Evolutionary conservation across 2,329 filamentous ascomycete species (phyloP).

Genomic region (Lojkania enalia): DNA sequence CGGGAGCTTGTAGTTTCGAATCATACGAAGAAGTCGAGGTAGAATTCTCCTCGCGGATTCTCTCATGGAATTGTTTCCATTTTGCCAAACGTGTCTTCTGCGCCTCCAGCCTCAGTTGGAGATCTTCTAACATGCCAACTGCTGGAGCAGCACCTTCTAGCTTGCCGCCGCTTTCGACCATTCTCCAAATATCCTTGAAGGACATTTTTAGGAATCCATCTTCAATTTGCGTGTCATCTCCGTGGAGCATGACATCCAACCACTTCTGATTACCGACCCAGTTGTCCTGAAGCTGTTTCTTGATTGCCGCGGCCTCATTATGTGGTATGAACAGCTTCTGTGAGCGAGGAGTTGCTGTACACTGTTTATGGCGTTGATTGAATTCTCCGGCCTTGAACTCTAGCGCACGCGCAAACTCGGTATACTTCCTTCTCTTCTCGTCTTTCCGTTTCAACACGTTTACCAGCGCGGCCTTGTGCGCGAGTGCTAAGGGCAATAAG

Average conservation of each 20-base stretch:
- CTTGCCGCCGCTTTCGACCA: conserved; percentile 63
- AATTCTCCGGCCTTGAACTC: conserved; percentile 64
- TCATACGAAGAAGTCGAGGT: background rate
- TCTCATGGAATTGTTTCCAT: conserved; percentile 71
- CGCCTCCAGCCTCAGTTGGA: conserved; percentile 67
- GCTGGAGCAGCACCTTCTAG: conserved; percentile 58
- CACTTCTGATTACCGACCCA: conserved; percentile 80
- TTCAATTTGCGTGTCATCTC: conserved; percentile 60
- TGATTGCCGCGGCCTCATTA: conserved; percentile 47
- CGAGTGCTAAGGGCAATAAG: conserved; percentile 69
- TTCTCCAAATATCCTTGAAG: conserved; percentile 73
- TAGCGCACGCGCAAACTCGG: conserved; percentile 67
- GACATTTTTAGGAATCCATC: conserved; percentile 67
- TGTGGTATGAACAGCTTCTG: conserved; percentile 35
- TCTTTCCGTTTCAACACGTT: conserved; percentile 63
- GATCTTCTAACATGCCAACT: conserved; percentile 66
- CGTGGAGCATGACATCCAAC: conserved; percentile 70
- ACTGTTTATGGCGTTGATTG: conserved; percentile 54
- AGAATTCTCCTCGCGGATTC: conserved; percentile 21
- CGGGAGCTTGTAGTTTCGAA: conserved; percentile 7
- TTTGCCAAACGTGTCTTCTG: conserved; percentile 70
- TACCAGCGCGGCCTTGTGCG: conserved; percentile 70
- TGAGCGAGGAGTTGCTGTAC: conserved; percentile 28
- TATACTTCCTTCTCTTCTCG: conserved; percentile 61
- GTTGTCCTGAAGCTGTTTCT: conserved; percentile 67